phyloP scores from a whole-genome alignment of 768 basidiomycete species.

The Panaeolus papilionaceus region DNA sequence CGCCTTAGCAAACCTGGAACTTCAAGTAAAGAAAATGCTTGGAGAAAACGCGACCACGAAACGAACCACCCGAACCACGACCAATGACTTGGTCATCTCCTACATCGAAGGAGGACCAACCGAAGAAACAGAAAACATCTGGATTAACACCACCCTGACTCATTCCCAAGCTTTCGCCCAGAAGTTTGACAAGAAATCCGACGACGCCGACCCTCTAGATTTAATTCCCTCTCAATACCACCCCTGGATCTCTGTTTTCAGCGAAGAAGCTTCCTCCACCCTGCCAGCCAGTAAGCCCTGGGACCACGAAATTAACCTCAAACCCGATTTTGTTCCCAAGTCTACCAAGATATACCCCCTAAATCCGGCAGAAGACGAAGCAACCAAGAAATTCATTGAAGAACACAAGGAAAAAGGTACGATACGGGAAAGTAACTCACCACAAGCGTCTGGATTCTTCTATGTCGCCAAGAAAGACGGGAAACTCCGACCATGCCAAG shows the following conservation, averaged over 20 bases:
- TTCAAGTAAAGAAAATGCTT: too few species aligned
- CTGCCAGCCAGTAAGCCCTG: conserved; percentile 16
- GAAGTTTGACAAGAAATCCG: not conserved
- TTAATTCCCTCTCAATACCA: conserved; percentile 11
- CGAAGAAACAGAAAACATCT: not conserved
- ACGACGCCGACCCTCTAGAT: not conserved
- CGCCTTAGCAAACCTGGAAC: too few species aligned
- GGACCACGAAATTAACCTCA: conserved; percentile 26
- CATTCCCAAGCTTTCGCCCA: conserved; percentile 5
- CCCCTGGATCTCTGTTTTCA: conserved; percentile 16
- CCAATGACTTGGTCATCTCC: too few species aligned
- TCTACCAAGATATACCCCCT: conserved; percentile 11
- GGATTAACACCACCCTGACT: conserved; percentile 7
- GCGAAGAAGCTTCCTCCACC: conserved; percentile 18
- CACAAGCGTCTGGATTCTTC: conserved; percentile 32
- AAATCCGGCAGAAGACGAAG: too few species aligned
- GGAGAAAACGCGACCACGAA: too few species aligned
- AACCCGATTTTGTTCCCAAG: conserved; percentile 17
- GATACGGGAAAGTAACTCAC: conserved; percentile 31
- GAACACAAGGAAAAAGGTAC: conserved; percentile 31
- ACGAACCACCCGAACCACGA: too few species aligned
- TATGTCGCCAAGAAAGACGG: conserved; percentile 34
- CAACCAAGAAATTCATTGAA: conserved; percentile 22
- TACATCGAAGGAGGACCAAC: too few species aligned
- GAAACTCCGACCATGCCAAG: conserved; percentile 32